Conservation (phyloP, 2,329 filamentous ascomycete genomes). For the Ophiostoma novo-ulmi region DNA sequence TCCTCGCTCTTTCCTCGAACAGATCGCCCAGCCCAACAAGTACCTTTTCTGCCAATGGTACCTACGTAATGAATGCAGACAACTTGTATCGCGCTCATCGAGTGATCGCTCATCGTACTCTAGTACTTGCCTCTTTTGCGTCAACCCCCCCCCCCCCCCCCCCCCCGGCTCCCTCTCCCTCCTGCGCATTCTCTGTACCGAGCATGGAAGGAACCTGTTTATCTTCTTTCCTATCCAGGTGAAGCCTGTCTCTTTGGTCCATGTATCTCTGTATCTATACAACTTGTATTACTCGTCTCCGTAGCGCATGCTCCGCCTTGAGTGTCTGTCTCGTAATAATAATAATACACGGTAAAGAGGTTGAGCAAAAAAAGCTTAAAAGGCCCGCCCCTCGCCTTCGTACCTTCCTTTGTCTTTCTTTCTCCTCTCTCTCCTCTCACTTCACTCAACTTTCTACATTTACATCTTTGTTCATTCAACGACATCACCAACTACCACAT, state of each 20-base stretch:
- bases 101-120: neutral
- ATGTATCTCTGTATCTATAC: neutral
- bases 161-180: neutral
- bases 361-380: conserved; percentile 16
- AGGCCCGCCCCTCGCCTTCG: conserved; percentile 7
- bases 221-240: conserved; percentile 11
- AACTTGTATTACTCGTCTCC: neutral
- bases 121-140: neutral
- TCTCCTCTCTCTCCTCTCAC: neutral
- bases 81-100: neutral
- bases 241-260: neutral
- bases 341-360: neutral
- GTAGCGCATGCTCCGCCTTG: neutral
- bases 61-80: conserved; percentile 7
- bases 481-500: neutral
- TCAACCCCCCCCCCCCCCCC: conserved; percentile 2
- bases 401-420: neutral
- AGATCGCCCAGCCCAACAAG: neutral
- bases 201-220: conserved; percentile 3
- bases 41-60: neutral
- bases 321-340: neutral
- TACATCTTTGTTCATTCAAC: neutral
- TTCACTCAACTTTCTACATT: neutral
- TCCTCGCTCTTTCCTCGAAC: neutral
- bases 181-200: conserved; percentile 4